phyloP scores from a whole-genome alignment of 352 stramenopile species.

The Pythium folliculosum region DNA sequence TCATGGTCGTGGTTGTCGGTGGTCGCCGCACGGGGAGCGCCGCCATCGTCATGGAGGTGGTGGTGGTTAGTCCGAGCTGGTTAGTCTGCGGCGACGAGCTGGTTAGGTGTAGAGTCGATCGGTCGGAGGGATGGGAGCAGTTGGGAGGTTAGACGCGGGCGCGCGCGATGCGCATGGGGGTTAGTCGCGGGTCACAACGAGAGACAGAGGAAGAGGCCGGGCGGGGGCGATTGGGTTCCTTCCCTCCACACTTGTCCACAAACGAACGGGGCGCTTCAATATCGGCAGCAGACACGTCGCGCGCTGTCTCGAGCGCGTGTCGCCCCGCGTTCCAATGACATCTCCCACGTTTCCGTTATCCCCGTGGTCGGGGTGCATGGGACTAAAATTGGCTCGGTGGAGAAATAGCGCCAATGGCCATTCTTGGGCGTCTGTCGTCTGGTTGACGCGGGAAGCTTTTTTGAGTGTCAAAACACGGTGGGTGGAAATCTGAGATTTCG shows the following conservation, averaged over 20 bases:
- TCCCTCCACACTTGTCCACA: neutral
- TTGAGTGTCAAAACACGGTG: constrained; percentile 14
- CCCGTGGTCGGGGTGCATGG: too few species aligned
- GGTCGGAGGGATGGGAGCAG: neutral
- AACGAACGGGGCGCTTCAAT: neutral
- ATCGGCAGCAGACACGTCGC: neutral
- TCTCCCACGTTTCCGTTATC: constrained; percentile 5
- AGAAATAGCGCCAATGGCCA: neutral
- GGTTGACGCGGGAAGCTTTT: neutral
- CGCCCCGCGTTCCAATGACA: constrained; percentile 1
- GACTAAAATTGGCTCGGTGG: constrained; percentile 6
- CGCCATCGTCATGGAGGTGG: too few species aligned
- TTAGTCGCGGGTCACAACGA: neutral
- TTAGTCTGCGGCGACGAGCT: neutral
- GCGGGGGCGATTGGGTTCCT: neutral
- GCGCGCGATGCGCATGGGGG: neutral
- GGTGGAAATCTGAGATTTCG: neutral
- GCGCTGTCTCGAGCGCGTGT: neutral
- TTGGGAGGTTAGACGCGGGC: neutral
- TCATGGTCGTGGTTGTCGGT: neutral
- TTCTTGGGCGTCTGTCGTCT: neutral
- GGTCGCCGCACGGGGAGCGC: neutral
- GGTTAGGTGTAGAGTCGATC: neutral
- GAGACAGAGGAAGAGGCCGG: too few species aligned
- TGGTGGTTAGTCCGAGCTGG: neutral